A percentile compares a stretch with the other conserved stretches of the same genome.
These are phyloP conservation scores for Coelastrella sp. DNA, from an alignment of 139 green algal genomes.

Conservation along the genomic window DNA sequence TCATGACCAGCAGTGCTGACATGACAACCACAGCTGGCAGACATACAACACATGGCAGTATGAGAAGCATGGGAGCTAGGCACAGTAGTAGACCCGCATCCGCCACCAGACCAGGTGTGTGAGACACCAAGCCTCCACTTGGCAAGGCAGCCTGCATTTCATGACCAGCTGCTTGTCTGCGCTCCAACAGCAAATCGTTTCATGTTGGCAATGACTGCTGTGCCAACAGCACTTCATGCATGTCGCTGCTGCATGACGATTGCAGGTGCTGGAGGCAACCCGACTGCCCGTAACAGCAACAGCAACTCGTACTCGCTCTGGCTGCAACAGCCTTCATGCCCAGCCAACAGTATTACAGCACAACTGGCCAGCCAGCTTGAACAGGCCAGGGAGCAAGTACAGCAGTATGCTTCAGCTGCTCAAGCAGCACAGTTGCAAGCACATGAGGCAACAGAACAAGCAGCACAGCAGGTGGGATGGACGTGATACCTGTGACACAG, in stretches of 20 bases:
- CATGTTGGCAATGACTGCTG: too few relatives aligned
- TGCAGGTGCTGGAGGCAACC: conserved; percentile 35
- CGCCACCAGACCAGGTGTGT: conserved; percentile 14
- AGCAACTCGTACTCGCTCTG: conserved; percentile 9
- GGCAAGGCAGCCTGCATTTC: not conserved
- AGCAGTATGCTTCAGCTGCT: conserved; percentile 21
- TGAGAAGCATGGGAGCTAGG: not conserved
- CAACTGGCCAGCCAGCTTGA: conserved; percentile 31
- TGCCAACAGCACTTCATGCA: too few relatives aligned
- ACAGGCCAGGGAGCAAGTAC: conserved; percentile 5
- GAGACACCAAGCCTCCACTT: not conserved
- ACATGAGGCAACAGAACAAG: not conserved
- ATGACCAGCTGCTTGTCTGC: not conserved
- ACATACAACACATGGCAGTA: not conserved
- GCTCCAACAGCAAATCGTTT: too few relatives aligned
- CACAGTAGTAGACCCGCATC: conserved; percentile 17
- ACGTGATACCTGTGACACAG: not conserved
- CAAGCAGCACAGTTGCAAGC: conserved; percentile 17
- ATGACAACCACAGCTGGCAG: not conserved
- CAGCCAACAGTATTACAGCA: conserved; percentile 2
- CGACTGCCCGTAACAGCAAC: not conserved
- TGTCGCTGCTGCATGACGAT: not conserved
- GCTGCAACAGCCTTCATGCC: not conserved
- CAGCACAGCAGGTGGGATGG: conserved; percentile 11
- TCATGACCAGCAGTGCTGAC: not conserved